These are phyloP conservation scores for Arachis stenosperma DNA, from an alignment of 306 rosid genomes.

Conservation along the genomic window DNA sequence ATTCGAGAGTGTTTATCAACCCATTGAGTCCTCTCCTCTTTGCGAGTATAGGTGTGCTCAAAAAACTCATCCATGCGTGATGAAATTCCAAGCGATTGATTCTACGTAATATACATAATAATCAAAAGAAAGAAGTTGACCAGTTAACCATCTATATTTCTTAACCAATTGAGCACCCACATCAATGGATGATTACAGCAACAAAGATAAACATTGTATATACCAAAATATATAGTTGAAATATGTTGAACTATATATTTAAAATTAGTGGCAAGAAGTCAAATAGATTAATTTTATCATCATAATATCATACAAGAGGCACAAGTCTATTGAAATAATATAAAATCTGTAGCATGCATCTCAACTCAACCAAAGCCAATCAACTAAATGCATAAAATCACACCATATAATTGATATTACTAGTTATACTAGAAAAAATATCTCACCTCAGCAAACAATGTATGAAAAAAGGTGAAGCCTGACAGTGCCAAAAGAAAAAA, in stretches of 20 bases:
- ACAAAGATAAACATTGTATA: background rate
- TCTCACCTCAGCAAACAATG: constrained; percentile 42
- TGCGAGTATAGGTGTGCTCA: too few relatives aligned
- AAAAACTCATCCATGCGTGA: too few relatives aligned
- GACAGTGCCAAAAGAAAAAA: constrained; percentile 45
- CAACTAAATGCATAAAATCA: background rate
- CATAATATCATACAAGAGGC: constrained; percentile 9
- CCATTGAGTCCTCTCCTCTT: too few relatives aligned
- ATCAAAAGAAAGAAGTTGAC: too few relatives aligned
- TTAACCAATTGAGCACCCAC: background rate
- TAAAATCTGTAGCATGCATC: constrained; percentile 25
- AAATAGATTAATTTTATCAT: background rate
- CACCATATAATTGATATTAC: constrained; percentile 15
- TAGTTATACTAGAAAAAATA: constrained; percentile 1
- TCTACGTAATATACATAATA: too few relatives aligned
- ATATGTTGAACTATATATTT: background rate
- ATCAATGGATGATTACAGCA: background rate
- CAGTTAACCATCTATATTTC: background rate
- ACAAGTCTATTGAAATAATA: constrained; percentile 25
- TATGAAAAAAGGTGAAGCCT: constrained; percentile 28
- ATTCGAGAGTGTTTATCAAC: too few relatives aligned
- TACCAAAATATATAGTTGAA: background rate
- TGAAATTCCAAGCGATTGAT: too few relatives aligned
- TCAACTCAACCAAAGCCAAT: background rate
- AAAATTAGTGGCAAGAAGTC: background rate